phyloP scores from a whole-genome alignment of 2,329 filamentous ascomycete genomes.

The Colletotrichum sp. region DNA sequence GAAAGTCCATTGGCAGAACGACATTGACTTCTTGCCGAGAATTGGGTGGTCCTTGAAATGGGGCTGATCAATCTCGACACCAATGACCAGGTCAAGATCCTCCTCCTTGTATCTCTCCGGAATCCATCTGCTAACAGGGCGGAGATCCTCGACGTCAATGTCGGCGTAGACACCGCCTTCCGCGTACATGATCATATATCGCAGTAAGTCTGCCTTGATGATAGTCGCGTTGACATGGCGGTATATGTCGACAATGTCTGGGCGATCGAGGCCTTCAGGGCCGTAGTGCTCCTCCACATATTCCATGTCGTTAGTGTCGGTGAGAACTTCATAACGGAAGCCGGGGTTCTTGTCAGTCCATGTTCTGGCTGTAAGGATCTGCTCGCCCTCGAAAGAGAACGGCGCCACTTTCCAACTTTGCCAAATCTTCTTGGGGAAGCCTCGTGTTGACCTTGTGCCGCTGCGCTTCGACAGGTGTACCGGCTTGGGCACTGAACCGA shows the following conservation, averaged over 20 bases:
- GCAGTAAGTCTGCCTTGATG: conserved; percentile 71
- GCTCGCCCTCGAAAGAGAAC: conserved; percentile 68
- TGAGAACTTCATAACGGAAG: conserved; percentile 72
- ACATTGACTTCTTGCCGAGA: conserved; percentile 70
- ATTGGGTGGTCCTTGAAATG: conserved; percentile 68
- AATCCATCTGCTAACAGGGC: conserved; percentile 39
- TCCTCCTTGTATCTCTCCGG: conserved; percentile 60
- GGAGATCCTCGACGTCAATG: conserved; percentile 43
- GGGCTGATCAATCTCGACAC: conserved; percentile 75
- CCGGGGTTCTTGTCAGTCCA: conserved; percentile 72
- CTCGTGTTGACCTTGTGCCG: conserved; percentile 26
- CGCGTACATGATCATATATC: conserved; percentile 77
- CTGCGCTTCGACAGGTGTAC: conserved; percentile 20
- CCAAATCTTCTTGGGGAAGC: conserved; percentile 75
- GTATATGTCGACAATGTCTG: conserved; percentile 69
- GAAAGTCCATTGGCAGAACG: conserved; percentile 80
- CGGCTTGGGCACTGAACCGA: conserved; percentile 33
- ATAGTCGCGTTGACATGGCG: conserved; percentile 66
- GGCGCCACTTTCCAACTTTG: conserved; percentile 78
- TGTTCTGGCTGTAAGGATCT: conserved; percentile 63
- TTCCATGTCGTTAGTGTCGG: conserved; percentile 69
- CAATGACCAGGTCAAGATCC: conserved; percentile 75
- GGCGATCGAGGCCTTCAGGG: conserved; percentile 66
- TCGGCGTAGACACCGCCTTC: conserved; percentile 77
- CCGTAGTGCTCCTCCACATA: conserved; percentile 76